These are phyloP conservation scores for Macrophomina phaseolina DNA, from an alignment of 2,329 filamentous ascomycete species.

Conservation along the genomic window DNA sequence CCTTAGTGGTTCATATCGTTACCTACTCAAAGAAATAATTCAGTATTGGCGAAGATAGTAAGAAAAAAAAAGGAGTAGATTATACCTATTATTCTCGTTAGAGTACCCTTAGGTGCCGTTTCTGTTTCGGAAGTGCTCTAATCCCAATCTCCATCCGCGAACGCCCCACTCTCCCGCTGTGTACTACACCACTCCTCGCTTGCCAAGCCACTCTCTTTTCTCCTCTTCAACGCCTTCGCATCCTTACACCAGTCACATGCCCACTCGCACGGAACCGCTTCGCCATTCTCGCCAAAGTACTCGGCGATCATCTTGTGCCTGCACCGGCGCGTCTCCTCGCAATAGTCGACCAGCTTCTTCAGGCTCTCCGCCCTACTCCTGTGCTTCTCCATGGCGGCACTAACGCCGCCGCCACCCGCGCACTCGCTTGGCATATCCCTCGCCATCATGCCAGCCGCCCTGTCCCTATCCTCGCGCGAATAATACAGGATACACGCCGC, in stretches of 20 bases:
- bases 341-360: constrained; percentile 73
- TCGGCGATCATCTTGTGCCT: constrained; percentile 62
- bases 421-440: constrained; percentile 51
- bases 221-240: constrained; percentile 45
- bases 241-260: constrained; percentile 59
- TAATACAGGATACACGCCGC: constrained; percentile 91
- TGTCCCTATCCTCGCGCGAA: constrained; percentile 82
- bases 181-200: constrained; percentile 58
- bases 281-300: constrained; percentile 41
- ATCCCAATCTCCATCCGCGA: constrained; percentile 28
- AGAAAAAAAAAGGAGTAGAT: too few species aligned
- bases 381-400: constrained; percentile 33
- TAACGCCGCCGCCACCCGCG: constrained; percentile 40
- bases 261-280: constrained; percentile 47
- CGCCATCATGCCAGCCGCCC: constrained; percentile 63
- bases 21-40: too few species aligned
- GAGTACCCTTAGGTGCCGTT: too few species aligned
- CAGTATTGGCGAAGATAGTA: too few species aligned
- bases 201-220: constrained; percentile 51
- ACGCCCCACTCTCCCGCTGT: constrained; percentile 48
- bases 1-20: too few species aligned
- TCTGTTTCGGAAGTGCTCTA: too few species aligned
- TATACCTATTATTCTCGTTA: too few species aligned
- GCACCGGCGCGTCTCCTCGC: constrained; percentile 75
- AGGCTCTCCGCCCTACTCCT: constrained; percentile 51